Evolutionary conservation across 2,329 filamentous ascomycete genomes (phyloP), one percentile per base, ranked within the genome.

Genomic region (Colletotrichum sp.): DNA sequence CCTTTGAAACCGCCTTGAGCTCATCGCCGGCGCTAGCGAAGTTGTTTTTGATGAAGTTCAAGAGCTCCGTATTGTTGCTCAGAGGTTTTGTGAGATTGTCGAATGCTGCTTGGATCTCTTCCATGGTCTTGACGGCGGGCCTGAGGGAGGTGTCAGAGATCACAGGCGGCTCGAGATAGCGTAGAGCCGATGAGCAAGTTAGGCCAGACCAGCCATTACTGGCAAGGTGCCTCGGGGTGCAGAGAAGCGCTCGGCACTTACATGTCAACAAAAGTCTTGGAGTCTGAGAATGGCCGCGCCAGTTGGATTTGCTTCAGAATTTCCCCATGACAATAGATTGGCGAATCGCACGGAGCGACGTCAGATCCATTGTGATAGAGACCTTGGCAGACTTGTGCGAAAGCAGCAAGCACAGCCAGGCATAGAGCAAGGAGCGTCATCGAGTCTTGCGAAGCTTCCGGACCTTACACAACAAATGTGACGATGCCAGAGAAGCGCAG

Each of bases 191-290:
- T 21, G 43, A 21, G n/a, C 30, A 64, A 59, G 48, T 21, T 10
- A 68, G n/a, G n/a, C 21, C 13, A 61, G 16, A 32, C 18, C 59
- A 16, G 16, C 6, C 18, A 21, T 30, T 21, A 61, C 59, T 26
- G 16, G 28, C 59, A 34, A n/a, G 13, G 28, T 32, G 59, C 16
- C n/a, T 48, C 14, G 16, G 32, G 24, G 67, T 68, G 52, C 12
- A 21, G 57, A n/a, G 3, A 26, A 3, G 55, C 21, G 12, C 26
- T 6, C 26, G 21, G 18, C 24, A 83, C 86, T 84, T 85, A 92
- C 90, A 93, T 91, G 81, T 94, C 93, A 59, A 94, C 93, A 81
- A 93, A 94, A 1, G 92, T 93, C 87, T 94, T 94, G 75, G 92
- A 94, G 83, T 94, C 93, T 16, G 86, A 83, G 78, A 94, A 94